phyloP scores from a whole-genome alignment of 108 stramenopile species.

The Conticribra weissflogii region DNA sequence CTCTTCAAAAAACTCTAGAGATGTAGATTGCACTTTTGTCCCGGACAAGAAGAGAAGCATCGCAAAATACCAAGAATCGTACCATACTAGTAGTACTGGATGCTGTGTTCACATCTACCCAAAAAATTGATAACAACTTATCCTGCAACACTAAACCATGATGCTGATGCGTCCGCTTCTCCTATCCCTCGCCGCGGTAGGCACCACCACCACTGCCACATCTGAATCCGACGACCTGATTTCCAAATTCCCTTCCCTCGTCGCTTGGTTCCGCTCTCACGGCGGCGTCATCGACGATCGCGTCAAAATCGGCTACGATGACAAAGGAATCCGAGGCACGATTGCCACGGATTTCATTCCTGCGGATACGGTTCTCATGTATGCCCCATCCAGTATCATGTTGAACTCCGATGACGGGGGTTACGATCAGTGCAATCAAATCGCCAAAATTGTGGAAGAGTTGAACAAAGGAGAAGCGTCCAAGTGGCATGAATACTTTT shows the following conservation, averaged over 20 bases:
- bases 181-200: background rate
- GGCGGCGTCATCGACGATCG: constrained; percentile 45
- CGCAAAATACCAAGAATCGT: no score
- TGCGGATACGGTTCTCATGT: constrained; percentile 35
- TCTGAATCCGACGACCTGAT: constrained; percentile 25
- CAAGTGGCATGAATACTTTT: constrained; percentile 43
- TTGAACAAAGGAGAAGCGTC: constrained; percentile 30
- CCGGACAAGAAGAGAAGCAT: no score
- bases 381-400: constrained; percentile 20
- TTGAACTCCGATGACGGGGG: background rate
- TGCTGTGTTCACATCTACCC: no score
- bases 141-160: no score
- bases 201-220: background rate
- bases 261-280: constrained; percentile 38
- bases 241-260: constrained; percentile 37
- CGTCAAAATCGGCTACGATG: constrained; percentile 41
- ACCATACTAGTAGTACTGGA: no score
- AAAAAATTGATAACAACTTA: no score
- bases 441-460: constrained; percentile 23
- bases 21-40: no score
- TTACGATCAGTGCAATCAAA: constrained; percentile 13
- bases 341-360: constrained; percentile 41
- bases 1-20: no score
- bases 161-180: no score
- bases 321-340: constrained; percentile 35